phyloP scores from a whole-genome alignment of 2,329 filamentous ascomycete species.

The Phialophora verrucosa region DNA sequence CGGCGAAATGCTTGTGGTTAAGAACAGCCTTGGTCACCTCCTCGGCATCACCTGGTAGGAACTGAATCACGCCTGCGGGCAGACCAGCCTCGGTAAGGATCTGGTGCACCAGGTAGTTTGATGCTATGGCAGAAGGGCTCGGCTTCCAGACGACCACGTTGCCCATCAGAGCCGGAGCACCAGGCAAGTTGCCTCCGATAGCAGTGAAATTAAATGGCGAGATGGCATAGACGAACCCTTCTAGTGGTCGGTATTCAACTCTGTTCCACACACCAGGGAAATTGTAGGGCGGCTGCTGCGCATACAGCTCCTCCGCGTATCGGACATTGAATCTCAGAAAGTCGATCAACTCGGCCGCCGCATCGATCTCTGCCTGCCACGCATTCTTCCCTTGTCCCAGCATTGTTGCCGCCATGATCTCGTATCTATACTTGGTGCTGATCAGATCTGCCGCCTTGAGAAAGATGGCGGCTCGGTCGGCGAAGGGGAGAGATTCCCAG shows the following conservation, averaged over 20 bases:
- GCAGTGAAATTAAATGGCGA: slow-evolving; percentile 96
- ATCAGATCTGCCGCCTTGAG: slow-evolving; percentile 94
- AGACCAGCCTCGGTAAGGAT: slow-evolving; percentile 88
- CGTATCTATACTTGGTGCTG: slow-evolving; percentile 90
- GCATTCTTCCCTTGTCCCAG: slow-evolving; percentile 97
- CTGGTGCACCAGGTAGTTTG: slow-evolving; percentile 83
- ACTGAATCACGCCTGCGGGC: slow-evolving; percentile 83
- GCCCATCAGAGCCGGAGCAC: slow-evolving; percentile 79
- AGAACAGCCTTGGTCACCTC: slow-evolving; percentile 77
- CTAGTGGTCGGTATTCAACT: slow-evolving; percentile 79
- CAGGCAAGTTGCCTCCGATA: slow-evolving; percentile 80
- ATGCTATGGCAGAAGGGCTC: slow-evolving; percentile 77
- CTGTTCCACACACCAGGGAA: slow-evolving; percentile 86
- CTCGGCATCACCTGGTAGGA: slow-evolving; percentile 80
- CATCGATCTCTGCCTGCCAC: slow-evolving; percentile 98
- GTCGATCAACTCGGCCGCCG: slow-evolving; percentile 88
- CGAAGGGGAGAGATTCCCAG: slow-evolving; percentile 87
- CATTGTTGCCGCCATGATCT: slow-evolving; percentile 95
- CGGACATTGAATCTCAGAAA: slow-evolving; percentile 94
- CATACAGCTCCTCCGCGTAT: slow-evolving; percentile 90
- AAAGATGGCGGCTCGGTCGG: slow-evolving; percentile 90
- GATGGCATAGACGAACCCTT: slow-evolving; percentile 89
- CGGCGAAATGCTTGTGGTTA: slow-evolving; percentile 75
- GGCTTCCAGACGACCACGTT: slow-evolving; percentile 95
- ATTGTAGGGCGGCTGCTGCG: slow-evolving; percentile 84